Conservation (phyloP, 345 rosid genomes). For the Aegle marmelos region DNA sequence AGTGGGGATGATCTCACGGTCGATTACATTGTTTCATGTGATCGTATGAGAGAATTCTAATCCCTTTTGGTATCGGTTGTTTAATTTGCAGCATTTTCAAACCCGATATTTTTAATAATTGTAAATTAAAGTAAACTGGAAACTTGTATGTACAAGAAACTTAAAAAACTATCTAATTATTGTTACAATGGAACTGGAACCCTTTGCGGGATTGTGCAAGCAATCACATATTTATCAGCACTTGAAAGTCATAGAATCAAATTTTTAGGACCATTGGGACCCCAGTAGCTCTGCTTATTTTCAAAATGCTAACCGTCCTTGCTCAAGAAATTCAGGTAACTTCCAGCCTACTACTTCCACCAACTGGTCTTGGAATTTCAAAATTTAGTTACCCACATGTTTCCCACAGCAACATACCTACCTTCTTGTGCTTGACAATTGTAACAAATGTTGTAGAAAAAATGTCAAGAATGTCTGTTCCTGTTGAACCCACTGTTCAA, state of each 20-base stretch:
- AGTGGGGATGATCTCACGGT: conserved; percentile 26
- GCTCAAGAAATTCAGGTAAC: conserved; percentile 9
- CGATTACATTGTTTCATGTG: background rate
- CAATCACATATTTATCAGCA: conserved; percentile 5
- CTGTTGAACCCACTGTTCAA: conserved; percentile 14
- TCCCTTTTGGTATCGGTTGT: background rate
- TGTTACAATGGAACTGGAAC: background rate
- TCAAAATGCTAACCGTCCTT: conserved; percentile 11
- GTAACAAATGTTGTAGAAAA: conserved; percentile 26
- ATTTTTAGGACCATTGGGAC: conserved; percentile 11
- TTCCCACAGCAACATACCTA: conserved; percentile 23
- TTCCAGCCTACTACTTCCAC: conserved; percentile 24
- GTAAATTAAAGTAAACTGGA: background rate
- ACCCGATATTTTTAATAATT: background rate
- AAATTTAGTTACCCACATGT: conserved; percentile 25
- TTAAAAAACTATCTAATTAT: conserved; percentile 9
- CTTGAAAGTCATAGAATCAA: conserved; percentile 13
- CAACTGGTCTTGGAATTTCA: conserved; percentile 38
- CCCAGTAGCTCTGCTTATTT: conserved; percentile 12
- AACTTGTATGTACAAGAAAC: conserved; percentile 11
- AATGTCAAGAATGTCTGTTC: conserved; percentile 32
- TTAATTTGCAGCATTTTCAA: background rate
- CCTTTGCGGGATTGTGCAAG: conserved; percentile 19
- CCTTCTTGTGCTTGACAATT: conserved; percentile 14
- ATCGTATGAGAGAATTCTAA: no score